These are phyloP conservation scores for Sonneratia alba DNA, from an alignment of 345 rosid genomes.

Conservation along the genomic window DNA sequence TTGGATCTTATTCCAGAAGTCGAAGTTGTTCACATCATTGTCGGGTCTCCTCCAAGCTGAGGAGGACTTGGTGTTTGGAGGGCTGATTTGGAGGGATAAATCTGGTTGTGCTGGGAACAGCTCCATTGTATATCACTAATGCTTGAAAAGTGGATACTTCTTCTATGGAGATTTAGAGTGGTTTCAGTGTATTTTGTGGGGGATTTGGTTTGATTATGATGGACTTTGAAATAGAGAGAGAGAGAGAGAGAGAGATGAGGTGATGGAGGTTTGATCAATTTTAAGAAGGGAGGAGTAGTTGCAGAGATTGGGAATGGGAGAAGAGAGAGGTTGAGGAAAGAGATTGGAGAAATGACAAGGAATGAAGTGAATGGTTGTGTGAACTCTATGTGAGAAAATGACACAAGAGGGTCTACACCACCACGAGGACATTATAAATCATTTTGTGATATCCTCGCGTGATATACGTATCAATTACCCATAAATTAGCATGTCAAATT, in stretches of 20 bases:
- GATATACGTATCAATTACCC: background rate
- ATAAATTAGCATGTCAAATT: background rate
- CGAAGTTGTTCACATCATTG: slow-evolving; percentile 39
- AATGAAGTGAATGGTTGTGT: slow-evolving; percentile 52
- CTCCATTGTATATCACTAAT: slow-evolving; percentile 32
- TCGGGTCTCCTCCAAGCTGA: slow-evolving; percentile 46
- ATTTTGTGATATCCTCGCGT: background rate
- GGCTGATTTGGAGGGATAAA: slow-evolving; percentile 36
- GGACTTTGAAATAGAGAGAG: background rate
- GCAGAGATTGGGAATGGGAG: slow-evolving; percentile 28
- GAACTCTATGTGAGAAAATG: slow-evolving; percentile 75
- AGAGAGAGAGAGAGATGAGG: background rate
- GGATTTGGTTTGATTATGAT: background rate
- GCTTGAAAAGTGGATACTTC: background rate
- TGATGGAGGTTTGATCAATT: slow-evolving; percentile 18
- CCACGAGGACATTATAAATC: background rate
- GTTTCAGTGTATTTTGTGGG: background rate
- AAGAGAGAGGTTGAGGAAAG: slow-evolving; percentile 5
- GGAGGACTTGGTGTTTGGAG: slow-evolving; percentile 54
- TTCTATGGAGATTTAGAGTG: background rate
- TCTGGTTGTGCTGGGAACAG: slow-evolving; percentile 46
- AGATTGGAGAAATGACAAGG: slow-evolving; percentile 37
- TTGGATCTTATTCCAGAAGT: slow-evolving; percentile 26
- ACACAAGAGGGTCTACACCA: slow-evolving; percentile 34
- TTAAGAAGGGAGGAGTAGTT: slow-evolving; percentile 17